A percentile compares a stretch with the other conserved stretches of the same genome.
These are phyloP conservation scores for Eucalyptus rudis DNA, from an alignment of 345 rosid species.

Conservation along the genomic window DNA sequence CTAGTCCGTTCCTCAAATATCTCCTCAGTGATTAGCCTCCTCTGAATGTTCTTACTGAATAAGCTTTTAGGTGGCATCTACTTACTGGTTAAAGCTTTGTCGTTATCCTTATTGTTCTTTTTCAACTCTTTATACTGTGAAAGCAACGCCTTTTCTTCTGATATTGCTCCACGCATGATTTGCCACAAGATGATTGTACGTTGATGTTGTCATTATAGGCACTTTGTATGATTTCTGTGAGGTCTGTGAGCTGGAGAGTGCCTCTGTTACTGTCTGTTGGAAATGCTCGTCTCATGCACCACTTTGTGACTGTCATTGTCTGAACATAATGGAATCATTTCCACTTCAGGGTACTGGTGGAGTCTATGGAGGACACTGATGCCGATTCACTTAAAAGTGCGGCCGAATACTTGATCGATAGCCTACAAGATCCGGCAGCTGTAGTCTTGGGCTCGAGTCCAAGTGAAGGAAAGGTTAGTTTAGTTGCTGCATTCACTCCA, in stretches of 20 bases:
- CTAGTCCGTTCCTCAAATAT: neutral
- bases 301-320: neutral
- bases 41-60: neutral
- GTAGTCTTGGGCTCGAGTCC: conserved; percentile 75
- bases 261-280: neutral
- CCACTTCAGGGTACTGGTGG: conserved; percentile 62
- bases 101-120: neutral
- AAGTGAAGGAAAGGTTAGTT: conserved; percentile 82
- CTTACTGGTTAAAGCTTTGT: neutral
- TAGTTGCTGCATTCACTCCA: conserved; percentile 82
- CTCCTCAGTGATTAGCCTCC: neutral
- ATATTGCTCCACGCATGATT: neutral
- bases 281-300: neutral
- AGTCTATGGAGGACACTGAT: conserved; percentile 67
- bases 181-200: neutral
- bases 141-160: neutral
- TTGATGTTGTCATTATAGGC: neutral
- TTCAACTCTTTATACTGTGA: neutral
- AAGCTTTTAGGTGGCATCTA: neutral
- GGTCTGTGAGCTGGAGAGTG: neutral
- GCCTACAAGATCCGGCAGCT: conserved; percentile 73
- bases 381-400: conserved; percentile 83
- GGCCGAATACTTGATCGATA: conserved; percentile 56
- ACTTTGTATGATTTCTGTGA: neutral
- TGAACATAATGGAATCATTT: neutral